Percentiles rank a stretch among this genome's conserved stretches.
Conservation (phyloP, 1,284 basidiomycete genomes). For the Neotropicomus parvogracilis region DNA sequence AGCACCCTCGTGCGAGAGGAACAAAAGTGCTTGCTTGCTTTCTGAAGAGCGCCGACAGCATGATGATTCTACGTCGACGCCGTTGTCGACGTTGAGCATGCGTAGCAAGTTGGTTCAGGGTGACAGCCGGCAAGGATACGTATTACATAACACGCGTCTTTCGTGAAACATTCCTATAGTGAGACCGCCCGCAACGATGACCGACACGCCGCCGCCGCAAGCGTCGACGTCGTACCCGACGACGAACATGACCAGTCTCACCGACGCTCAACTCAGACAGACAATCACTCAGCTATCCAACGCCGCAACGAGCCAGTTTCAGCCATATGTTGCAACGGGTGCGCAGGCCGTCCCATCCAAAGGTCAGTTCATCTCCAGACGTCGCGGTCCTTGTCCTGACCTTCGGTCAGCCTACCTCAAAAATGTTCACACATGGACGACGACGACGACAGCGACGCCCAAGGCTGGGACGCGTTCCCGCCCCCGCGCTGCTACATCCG, state of each 20-base stretch:
- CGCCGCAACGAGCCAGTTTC: slow-evolving; percentile 39
- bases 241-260: slow-evolving; percentile 41
- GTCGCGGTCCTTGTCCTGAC: slow-evolving; percentile 10
- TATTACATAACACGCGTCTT: slow-evolving; percentile 30
- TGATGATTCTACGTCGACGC: slow-evolving; percentile 2
- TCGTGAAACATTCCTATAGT: too few species aligned
- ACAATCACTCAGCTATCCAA: slow-evolving; percentile 48
- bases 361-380: slow-evolving; percentile 28
- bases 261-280: slow-evolving; percentile 56
- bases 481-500: slow-evolving; percentile 36
- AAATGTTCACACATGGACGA: slow-evolving; percentile 63
- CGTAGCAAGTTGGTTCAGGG: neutral
- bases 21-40: neutral
- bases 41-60: slow-evolving; percentile 22
- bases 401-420: slow-evolving; percentile 50
- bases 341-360: slow-evolving; percentile 43
- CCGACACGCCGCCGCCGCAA: slow-evolving; percentile 27
- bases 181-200: slow-evolving; percentile 20
- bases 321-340: slow-evolving; percentile 43
- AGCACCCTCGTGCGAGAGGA: slow-evolving; percentile 7
- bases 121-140: too few species aligned
- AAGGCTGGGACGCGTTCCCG: slow-evolving; percentile 25
- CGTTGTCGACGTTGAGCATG: neutral
- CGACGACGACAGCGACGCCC: slow-evolving; percentile 26
- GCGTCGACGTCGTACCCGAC: slow-evolving; percentile 33